phyloP scores from a whole-genome alignment of 768 basidiomycete genomes.

The Suillus subalutaceus region DNA sequence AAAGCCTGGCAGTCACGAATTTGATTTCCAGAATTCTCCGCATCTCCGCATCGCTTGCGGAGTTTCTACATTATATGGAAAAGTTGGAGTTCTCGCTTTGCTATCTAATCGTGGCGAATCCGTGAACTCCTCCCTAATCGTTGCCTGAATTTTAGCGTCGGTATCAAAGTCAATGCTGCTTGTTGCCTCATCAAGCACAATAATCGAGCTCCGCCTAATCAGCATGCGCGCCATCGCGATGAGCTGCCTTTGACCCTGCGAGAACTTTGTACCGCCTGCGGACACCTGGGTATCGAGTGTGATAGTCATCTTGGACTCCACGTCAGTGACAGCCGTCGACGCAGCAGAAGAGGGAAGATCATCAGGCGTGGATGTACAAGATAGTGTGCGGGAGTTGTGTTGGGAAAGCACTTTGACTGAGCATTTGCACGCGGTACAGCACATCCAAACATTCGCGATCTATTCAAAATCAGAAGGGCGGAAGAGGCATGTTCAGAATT shows the following conservation, averaged over 20 bases:
- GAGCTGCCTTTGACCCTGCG: conserved; percentile 88
- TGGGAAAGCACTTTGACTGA: conserved; percentile 56
- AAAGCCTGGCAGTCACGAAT: too few relatives aligned
- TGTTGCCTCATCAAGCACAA: conserved; percentile 83
- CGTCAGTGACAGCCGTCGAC: conserved; percentile 51
- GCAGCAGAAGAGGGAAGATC: conserved; percentile 43
- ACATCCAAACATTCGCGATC: conserved; percentile 83
- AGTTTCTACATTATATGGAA: too few relatives aligned
- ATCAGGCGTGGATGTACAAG: conserved; percentile 48
- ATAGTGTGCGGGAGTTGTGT: conserved; percentile 48
- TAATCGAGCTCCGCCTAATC: conserved; percentile 68
- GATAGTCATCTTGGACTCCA: conserved; percentile 58
- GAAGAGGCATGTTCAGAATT: too few relatives aligned
- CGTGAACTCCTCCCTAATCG: conserved; percentile 85
- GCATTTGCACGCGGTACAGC: conserved; percentile 79
- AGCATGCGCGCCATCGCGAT: conserved; percentile 86
- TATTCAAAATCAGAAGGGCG: too few relatives aligned
- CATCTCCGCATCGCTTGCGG: too few relatives aligned
- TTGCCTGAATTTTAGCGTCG: conserved; percentile 87
- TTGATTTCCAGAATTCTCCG: too few relatives aligned
- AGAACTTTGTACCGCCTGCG: conserved; percentile 88
- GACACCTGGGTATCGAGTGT: conserved; percentile 81
- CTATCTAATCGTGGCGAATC: too few relatives aligned
- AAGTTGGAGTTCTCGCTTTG: too few relatives aligned
- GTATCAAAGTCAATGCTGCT: conserved; percentile 88